phyloP scores from a whole-genome alignment of 202 grass and related monocot genomes.

The Digitaria exilis region DNA sequence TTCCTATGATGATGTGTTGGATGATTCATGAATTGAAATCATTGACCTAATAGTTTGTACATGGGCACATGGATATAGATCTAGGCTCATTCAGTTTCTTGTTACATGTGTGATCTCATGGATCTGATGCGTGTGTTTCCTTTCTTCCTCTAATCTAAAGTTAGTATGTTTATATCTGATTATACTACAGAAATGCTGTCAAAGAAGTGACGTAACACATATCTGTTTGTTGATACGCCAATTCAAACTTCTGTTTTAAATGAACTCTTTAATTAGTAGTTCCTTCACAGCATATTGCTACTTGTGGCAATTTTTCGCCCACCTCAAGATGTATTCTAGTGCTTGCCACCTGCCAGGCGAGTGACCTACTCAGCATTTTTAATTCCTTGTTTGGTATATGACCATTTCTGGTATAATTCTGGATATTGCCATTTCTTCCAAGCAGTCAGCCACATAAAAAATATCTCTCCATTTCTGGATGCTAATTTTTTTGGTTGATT shows the following conservation, averaged over 20 bases:
- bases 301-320: not conserved
- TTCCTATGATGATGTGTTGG: not conserved
- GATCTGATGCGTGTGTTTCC: too few relatives aligned
- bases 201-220: not conserved
- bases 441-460: not conserved
- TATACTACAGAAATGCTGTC: not conserved
- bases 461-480: not conserved
- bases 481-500: not conserved
- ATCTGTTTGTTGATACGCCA: not conserved
- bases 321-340: not conserved
- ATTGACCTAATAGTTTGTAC: not conserved
- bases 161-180: not conserved
- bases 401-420: not conserved
- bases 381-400: not conserved
- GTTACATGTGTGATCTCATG: not conserved
- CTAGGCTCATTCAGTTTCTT: not conserved
- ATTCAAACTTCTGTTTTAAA: conserved; percentile 1
- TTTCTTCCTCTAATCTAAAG: not conserved
- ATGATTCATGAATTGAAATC: not conserved
- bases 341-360: not conserved
- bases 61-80: not conserved
- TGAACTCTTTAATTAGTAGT: not conserved
- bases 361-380: not conserved
- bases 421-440: not conserved
- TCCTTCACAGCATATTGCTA: not conserved